Conservation (phyloP, 148 eudicot genomes). For the Pharnaceum exiguum region DNA sequence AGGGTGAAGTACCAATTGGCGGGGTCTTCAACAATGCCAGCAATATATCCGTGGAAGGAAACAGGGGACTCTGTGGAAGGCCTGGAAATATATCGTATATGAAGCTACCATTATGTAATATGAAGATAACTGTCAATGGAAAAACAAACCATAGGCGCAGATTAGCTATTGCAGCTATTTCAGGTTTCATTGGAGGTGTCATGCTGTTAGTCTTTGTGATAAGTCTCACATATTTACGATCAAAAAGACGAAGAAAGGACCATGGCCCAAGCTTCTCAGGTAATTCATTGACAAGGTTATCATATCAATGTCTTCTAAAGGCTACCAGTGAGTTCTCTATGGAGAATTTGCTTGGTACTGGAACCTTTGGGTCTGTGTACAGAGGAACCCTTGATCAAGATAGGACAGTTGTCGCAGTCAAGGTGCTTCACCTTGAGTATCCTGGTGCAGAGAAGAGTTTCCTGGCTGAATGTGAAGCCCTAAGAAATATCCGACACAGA, state of each 20-base stretch:
- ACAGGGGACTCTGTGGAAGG: constrained; percentile 36
- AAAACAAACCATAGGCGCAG: neutral
- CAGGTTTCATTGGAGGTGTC: neutral
- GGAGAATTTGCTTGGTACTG: neutral
- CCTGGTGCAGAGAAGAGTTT: constrained; percentile 16
- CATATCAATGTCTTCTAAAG: constrained; percentile 3
- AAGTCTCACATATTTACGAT: neutral
- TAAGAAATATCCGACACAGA: constrained; percentile 14
- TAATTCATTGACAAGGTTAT: neutral
- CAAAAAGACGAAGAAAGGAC: neutral
- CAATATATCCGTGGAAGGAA: constrained; percentile 20
- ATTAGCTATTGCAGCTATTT: neutral
- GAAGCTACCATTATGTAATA: constrained; percentile 17
- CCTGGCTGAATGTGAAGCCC: constrained; percentile 10
- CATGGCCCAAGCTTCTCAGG: neutral
- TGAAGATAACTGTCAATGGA: neutral
- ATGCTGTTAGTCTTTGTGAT: no score
- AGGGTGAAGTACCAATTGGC: constrained; percentile 28
- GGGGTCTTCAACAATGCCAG: constrained; percentile 27
- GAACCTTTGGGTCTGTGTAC: constrained; percentile 17
- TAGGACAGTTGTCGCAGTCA: constrained; percentile 6
- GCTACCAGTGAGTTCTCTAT: constrained; percentile 13
- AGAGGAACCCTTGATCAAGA: constrained; percentile 3
- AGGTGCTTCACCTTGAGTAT: constrained; percentile 5
- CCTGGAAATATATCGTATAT: constrained; percentile 11